Evolutionary conservation across 805 yeast species (phyloP), one percentile per base, ranked within the genome.

Genomic region (Candida saitoana): DNA sequence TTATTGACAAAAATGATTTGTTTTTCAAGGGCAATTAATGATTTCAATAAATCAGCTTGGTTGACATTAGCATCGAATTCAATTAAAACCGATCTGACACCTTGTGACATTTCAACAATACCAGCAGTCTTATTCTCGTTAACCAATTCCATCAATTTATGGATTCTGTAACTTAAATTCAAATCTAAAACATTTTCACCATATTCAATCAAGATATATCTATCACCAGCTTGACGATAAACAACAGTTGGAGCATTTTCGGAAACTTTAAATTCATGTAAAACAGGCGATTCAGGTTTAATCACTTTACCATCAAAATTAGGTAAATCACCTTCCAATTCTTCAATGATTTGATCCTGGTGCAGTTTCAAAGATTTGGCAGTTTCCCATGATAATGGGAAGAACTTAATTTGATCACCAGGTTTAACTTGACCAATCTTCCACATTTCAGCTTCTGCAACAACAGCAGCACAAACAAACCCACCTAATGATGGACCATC

Each of bases 401-500:
- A 79, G 71, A 93, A 91, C 50, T 77, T 77, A 46, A 91, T 80
- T 37, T 63, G 54, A 57, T 93, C 98, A 57, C 98, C 98, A 3
- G 98, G 97, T 63, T 87, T 90, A 34, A 87, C 90, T 69, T 91
- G 98, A 36, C 99, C 99, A 58, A 93, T 86, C 70, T 93, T 93
- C 98, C 98, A 91, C 84, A 93, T 80, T 68, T 93, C 99, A 32
- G 95, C 87, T 57, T 89, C 95, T 11, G 88, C 86, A 49, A 93
- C 96, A 45, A 93, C 97, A 6, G 95, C 97, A 59, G 89, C 85
- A 65, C 98, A 91, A 25, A 91, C 97, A 58, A 91, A 93, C 1
- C 99, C 99, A 57, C 99, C 98, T 44, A 91, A 77, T 8, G 96
- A 86, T 33, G 99, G 98, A 49, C 98, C 98, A 67, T 91, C 99